Base-by-base conservation (phyloP, 305 asterid species). In the Coffea humblotiana region DNA sequence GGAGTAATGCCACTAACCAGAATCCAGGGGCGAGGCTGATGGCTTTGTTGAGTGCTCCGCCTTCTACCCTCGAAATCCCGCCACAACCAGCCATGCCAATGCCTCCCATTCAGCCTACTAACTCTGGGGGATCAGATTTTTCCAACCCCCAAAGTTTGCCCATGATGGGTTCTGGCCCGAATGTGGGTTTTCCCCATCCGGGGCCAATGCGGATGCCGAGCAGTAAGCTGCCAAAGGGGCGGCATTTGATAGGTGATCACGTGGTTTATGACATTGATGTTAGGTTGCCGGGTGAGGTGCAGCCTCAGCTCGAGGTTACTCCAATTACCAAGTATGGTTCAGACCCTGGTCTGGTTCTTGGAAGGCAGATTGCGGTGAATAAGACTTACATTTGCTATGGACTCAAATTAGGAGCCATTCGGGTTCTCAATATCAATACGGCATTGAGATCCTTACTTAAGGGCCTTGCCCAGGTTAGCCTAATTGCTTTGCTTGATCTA, bases 271-370 rank as follows among this genome's bases (percentile, higher is more conserved):
- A 94, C 77, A 84, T 94, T 1, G 91, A 91, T 88, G 89, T 88
- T 71, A 90, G 95, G 88, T 83, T 90, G 84, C 90, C 94, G 0
- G 97, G 95, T 18, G 98, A 94, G 89, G 94, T 93, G 84, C 98
- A 93, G 88, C 98, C 98, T 71, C 98, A 94, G 85, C 93, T 94
- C 67, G 98, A 94, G 91, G 98, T 94, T 80, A 93, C 94, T 74
- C 98, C 98, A 32, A 94, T 94, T 84, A 94, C 98, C 12, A 94
- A 94, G 84, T 94, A 94, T 77, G 94, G 82, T 51, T 94, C 98
- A 52, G 98, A 94, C 74, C 97, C 98, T 10, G 97, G 97, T 18
- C 96, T 94, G 78, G 95, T 90, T 35, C 78, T 94, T 72, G 98
- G 98, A 69, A 86, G 97, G 81, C 98, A 94, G 84, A 93, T 94